A percentile compares a stretch with the other conserved stretches of the same genome.
These are phyloP conservation scores for Aurinia saxatilis DNA, from an alignment of 345 rosid species.

Conservation along the genomic window DNA sequence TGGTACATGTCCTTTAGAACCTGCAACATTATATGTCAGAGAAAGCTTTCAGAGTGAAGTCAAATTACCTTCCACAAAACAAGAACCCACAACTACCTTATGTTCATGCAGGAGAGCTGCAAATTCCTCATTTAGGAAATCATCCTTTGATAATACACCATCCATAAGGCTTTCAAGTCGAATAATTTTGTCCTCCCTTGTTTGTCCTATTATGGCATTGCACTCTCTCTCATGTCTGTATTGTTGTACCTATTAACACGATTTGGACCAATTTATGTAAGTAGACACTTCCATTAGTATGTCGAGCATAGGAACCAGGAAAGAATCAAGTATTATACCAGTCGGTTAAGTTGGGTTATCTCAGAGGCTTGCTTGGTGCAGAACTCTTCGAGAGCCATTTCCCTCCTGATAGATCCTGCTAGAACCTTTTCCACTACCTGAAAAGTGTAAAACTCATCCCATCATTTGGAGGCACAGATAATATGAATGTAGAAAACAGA, in stretches of 20 bases:
- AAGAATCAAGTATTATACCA: slow-evolving; percentile 43
- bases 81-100: slow-evolving; percentile 32
- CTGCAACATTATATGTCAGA: slow-evolving; percentile 33
- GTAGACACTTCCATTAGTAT: background rate
- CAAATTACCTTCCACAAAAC: background rate
- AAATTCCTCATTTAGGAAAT: slow-evolving; percentile 68
- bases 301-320: background rate
- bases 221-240: slow-evolving; percentile 94
- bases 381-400: slow-evolving; percentile 87
- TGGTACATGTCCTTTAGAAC: slow-evolving; percentile 70
- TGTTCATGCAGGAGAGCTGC: slow-evolving; percentile 54
- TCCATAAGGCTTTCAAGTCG: slow-evolving; percentile 85
- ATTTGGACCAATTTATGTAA: background rate
- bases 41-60: background rate
- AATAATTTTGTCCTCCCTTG: slow-evolving; percentile 74
- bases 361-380: slow-evolving; percentile 76
- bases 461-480: background rate
- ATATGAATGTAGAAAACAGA: background rate
- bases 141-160: slow-evolving; percentile 74
- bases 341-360: slow-evolving; percentile 70
- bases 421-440: slow-evolving; percentile 91
- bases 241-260: slow-evolving; percentile 63
- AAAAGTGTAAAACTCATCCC: background rate
- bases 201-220: slow-evolving; percentile 69
- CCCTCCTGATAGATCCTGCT: slow-evolving; percentile 89